Base-by-base conservation (phyloP, 2,329 filamentous ascomycete genomes). In the Fusarium hainanense region DNA sequence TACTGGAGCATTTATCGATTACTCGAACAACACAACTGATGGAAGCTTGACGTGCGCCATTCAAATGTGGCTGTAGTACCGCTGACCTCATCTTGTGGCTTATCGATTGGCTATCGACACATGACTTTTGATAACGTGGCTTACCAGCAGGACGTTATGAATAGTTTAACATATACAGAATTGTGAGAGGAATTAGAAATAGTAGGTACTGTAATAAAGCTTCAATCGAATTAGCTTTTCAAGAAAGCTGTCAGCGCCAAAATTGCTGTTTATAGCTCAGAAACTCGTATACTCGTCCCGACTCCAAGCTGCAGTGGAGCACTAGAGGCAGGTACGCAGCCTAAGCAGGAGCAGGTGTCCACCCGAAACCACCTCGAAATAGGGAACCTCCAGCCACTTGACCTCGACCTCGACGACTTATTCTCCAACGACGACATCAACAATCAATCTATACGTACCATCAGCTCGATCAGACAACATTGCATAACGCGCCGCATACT, bases 351-450 rank as follows among this genome's bases (percentile, higher is more conserved):
- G 48, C 66, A 69, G 55, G 66, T 58, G 66, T 52, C 66, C 66
- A 59, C 67, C 62, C 62, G 61, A 64, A 70, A 72, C 69, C 50
- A 70, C 57, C 56, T 72, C 63, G 63, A 72, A 66, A 68, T 72
- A 72, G 66, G 69, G 69, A 72, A 71, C 48, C 64, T 72, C 66
- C 70, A 72, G 70, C 70, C 70, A 72, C 70, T 54, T 58, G 49
- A 66, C 67, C 66, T 58, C 65, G 66, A 58, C 59, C 66, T 70
- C 69, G 63, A 72, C 70, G 69, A 72, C 58, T 63, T 72, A 67
- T 66, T 69, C 64, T 68, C 51, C 54, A 66, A 60, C 62, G 32
- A 56, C 54, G 21, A 58, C 49, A 43, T 54, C 43, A 52, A 43
- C 58, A 51, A 51, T 40, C 40, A 34, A 52, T 37, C 8, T 34